Percentiles rank a stretch among this genome's conserved stretches.
These are phyloP conservation scores for Setaria italica DNA, from an alignment of 202 grass and related monocot species.

Conservation along the genomic window DNA sequence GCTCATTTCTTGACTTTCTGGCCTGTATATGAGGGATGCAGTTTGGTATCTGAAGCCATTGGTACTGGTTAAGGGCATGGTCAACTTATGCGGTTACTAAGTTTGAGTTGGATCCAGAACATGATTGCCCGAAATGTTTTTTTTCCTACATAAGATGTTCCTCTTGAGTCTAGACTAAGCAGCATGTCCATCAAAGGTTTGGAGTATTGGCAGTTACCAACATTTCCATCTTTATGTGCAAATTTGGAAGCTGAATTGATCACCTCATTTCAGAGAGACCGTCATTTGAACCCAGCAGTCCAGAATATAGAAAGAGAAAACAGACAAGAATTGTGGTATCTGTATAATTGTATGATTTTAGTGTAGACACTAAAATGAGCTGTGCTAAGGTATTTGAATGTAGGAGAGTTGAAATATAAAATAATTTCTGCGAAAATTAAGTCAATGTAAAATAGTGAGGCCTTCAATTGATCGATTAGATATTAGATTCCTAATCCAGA, in stretches of 20 bases:
- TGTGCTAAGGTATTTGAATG: not conserved
- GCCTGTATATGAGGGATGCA: not conserved
- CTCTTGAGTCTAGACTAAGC: not conserved
- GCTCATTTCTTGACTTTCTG: not conserved
- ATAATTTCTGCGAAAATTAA: not conserved
- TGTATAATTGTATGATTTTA: not conserved
- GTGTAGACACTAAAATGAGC: not conserved
- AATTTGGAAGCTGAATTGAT: not conserved
- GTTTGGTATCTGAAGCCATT: conserved; percentile 21
- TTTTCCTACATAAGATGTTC: not conserved
- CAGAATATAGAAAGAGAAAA: conserved; percentile 2
- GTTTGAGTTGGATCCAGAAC: not conserved
- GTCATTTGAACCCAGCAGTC: not conserved
- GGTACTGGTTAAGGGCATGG: not conserved
- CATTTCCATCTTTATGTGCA: not conserved
- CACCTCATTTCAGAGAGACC: not conserved
- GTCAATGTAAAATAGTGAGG: not conserved
- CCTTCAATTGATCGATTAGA: not conserved
- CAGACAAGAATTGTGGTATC: not conserved
- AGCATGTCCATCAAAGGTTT: not conserved
- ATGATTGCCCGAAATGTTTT: not conserved
- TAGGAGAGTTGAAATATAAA: not conserved
- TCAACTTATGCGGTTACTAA: not conserved
- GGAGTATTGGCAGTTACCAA: not conserved
- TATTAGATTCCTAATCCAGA: not conserved